phyloP scores from a whole-genome alignment of 139 green algal genomes.

The Edaphochlamys debaryana region DNA sequence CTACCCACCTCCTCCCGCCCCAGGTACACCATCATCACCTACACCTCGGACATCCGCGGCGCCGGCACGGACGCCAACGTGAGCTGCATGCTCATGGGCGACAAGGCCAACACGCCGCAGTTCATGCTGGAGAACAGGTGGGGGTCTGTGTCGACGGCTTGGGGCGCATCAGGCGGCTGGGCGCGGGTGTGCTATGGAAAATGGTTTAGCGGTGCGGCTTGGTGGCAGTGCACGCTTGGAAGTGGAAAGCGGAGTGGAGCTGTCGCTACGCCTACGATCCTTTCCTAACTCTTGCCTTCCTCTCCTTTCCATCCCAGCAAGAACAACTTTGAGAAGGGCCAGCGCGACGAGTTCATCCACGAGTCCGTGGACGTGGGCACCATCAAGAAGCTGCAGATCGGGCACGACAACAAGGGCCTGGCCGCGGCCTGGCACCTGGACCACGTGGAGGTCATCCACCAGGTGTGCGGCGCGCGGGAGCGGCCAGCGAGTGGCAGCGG shows the following conservation, averaged over 20 bases:
- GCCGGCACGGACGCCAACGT: conserved; percentile 69
- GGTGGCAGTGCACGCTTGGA: no score
- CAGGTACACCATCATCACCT: conserved; percentile 60
- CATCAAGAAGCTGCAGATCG: conserved; percentile 59
- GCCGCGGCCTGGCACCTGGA: conserved; percentile 64
- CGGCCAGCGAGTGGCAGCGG: no score
- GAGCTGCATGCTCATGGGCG: conserved; percentile 57
- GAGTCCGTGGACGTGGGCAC: conserved; percentile 56
- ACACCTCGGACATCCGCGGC: conserved; percentile 66
- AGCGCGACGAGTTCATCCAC: conserved; percentile 59
- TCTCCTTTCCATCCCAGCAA: no score
- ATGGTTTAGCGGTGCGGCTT: no score
- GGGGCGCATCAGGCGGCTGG: no score
- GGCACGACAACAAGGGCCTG: conserved; percentile 57
- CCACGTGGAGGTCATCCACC: conserved; percentile 64
- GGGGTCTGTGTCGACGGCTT: no score
- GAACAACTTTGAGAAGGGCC: conserved; percentile 56
- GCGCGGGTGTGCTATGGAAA: no score
- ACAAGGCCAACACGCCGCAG: conserved; percentile 56
- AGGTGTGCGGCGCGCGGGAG: not conserved
- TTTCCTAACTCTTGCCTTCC: no score
- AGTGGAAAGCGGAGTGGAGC: no score
- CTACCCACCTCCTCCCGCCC: no score
- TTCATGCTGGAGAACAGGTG: conserved; percentile 47
- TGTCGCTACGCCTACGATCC: no score